Percentiles rank a stretch among this genome's conserved stretches.
Conservation (phyloP, 2,329 filamentous ascomycete genomes). For the Fusarium caatingaense region DNA sequence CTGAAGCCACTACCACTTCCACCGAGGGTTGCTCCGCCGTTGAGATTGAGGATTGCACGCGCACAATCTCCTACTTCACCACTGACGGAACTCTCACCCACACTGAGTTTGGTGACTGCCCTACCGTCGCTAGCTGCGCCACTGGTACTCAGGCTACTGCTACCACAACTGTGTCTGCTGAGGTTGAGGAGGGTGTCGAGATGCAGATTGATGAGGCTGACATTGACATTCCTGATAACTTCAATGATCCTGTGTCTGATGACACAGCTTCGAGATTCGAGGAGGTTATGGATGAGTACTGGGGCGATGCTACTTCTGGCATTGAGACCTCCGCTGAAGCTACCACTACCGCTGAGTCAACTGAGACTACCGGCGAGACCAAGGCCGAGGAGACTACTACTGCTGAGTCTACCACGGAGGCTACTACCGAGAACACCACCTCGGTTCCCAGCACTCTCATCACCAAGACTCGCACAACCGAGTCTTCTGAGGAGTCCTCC, state of each 20-base stretch:
- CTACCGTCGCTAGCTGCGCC: conserved; percentile 15
- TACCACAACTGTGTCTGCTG: neutral
- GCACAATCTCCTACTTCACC: conserved; percentile 16
- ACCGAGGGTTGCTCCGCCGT: conserved; percentile 12
- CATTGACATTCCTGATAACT: neutral
- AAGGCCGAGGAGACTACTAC: neutral
- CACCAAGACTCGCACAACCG: conserved; percentile 7
- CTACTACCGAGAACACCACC: neutral
- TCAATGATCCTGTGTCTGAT: neutral
- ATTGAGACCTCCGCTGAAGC: neutral
- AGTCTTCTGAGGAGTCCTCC: neutral
- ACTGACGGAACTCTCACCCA: conserved; percentile 5
- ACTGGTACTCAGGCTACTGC: conserved; percentile 15
- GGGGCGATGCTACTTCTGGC: neutral
- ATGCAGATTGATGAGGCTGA: conserved; percentile 8
- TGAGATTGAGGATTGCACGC: conserved; percentile 14
- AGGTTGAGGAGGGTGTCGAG: neutral
- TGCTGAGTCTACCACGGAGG: neutral
- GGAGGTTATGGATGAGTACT: neutral
- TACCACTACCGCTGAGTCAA: neutral
- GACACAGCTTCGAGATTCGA: neutral
- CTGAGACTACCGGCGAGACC: neutral
- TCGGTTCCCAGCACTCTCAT: conserved; percentile 8
- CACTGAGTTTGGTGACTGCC: conserved; percentile 13
- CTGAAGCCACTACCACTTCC: conserved; percentile 11